Conservation (phyloP, 2,329 filamentous ascomycete genomes). For the Daldinia eschscholtzii region DNA sequence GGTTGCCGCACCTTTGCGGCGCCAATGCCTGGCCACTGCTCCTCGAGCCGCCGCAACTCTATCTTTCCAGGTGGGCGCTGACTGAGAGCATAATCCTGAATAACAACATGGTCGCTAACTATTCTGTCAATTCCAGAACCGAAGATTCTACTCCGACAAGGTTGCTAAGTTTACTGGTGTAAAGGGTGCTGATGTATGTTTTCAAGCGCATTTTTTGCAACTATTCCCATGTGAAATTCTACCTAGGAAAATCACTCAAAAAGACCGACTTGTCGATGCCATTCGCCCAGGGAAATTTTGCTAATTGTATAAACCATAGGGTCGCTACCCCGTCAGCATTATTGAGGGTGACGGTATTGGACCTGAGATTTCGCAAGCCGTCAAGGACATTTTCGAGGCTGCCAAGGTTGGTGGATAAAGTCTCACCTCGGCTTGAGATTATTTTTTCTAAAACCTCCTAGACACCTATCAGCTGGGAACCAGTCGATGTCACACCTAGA, state of each 20-base stretch:
- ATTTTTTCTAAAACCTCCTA: constrained; percentile 54
- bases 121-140: constrained; percentile 55
- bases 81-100: constrained; percentile 11
- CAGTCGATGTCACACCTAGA: constrained; percentile 93
- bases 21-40: constrained; percentile 81
- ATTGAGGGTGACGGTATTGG: constrained; percentile 99
- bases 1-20: constrained; percentile 79
- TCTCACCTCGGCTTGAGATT: constrained; percentile 17
- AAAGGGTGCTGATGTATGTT: constrained; percentile 86
- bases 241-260: constrained; percentile 59
- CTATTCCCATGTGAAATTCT: constrained; percentile 35
- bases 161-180: constrained; percentile 95
- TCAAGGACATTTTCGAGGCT: constrained; percentile 98
- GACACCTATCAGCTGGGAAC: constrained; percentile 96
- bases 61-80: constrained; percentile 68
- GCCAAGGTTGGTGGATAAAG: constrained; percentile 76
- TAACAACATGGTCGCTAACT: constrained; percentile 47
- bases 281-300: constrained; percentile 17
- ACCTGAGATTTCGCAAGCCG: constrained; percentile 95
- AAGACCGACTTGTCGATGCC: constrained; percentile 19
- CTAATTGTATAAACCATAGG: constrained; percentile 64
- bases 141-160: constrained; percentile 71
- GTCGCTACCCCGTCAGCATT: constrained; percentile 94
- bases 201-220: constrained; percentile 39
- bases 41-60: constrained; percentile 66